A percentile compares a stretch with the other conserved stretches of the same genome.
Evolutionary conservation across 345 rosid species (phyloP).

Genomic region (Rhodomyrtus tomentosa): DNA sequence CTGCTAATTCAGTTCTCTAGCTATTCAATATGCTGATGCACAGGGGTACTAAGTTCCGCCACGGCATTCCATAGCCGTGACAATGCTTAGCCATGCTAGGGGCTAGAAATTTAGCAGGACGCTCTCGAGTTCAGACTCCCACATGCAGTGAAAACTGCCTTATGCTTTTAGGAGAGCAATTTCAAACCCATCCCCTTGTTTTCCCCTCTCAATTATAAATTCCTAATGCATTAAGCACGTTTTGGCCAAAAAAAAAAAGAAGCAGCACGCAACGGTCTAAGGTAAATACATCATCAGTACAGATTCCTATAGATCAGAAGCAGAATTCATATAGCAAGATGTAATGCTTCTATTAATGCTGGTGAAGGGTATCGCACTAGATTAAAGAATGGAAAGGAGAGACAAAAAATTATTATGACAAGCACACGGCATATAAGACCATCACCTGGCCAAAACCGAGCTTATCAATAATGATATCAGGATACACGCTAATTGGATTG

Average conservation of each 20-base stretch:
- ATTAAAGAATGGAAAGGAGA: not conserved
- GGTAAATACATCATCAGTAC: not conserved
- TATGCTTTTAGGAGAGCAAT: not conserved
- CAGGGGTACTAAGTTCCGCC: not conserved
- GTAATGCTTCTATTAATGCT: not conserved
- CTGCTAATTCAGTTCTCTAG: not conserved
- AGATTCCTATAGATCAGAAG: not conserved
- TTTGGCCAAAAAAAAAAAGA: not conserved
- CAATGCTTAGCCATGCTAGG: not conserved
- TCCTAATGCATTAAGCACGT: not conserved
- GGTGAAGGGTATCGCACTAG: not conserved
- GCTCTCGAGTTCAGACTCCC: not conserved
- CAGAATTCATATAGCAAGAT: not conserved
- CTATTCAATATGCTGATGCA: not conserved
- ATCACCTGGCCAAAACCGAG: slow-evolving; percentile 81
- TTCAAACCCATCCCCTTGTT: not conserved
- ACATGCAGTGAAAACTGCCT: not conserved
- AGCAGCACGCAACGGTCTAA: not conserved
- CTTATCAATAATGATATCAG: slow-evolving; percentile 61
- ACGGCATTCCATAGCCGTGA: not conserved
- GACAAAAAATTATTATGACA: not conserved
- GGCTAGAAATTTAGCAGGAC: not conserved
- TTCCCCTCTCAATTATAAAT: not conserved
- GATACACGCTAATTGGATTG: slow-evolving; percentile 36
- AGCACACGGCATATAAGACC: not conserved